These are phyloP conservation scores for Croton setiger DNA, from an alignment of 441 rosid genomes.

Conservation along the genomic window DNA sequence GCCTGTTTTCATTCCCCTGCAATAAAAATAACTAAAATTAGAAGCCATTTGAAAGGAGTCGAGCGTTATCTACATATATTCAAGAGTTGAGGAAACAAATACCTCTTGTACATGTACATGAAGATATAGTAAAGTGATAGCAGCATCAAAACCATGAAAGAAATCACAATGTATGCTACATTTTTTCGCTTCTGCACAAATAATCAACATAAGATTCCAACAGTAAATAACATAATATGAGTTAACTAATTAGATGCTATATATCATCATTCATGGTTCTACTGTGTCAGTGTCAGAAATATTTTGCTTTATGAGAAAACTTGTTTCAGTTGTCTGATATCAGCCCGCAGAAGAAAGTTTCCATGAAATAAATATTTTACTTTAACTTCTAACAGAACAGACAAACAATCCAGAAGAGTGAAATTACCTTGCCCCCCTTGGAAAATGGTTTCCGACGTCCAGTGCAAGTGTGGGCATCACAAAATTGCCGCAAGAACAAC, in stretches of 20 bases:
- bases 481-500: conserved; percentile 78
- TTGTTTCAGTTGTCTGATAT: not conserved
- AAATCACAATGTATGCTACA: conserved; percentile 58
- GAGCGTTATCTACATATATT: not conserved
- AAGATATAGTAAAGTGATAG: conserved; percentile 73
- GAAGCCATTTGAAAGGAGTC: conserved; percentile 5
- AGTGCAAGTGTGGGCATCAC: conserved; percentile 89
- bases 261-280: not conserved
- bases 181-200: conserved; percentile 59
- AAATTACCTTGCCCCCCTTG: conserved; percentile 74
- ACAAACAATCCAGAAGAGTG: conserved; percentile 1
- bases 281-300: not conserved
- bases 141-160: conserved; percentile 73
- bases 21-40: conserved; percentile 18
- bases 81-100: conserved; percentile 6
- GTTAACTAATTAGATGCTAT: not conserved
- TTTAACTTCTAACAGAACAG: not conserved
- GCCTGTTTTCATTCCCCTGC: conserved; percentile 57
- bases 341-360: conserved; percentile 1
- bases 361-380: not conserved
- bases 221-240: not conserved
- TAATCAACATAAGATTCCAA: not conserved
- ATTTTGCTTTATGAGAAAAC: not conserved
- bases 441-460: conserved; percentile 59
- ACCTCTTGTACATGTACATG: conserved; percentile 75